Conservation (phyloP, 176 grass and related monocot species). For the bread wheat (Triticum aestivum) region DNA sequence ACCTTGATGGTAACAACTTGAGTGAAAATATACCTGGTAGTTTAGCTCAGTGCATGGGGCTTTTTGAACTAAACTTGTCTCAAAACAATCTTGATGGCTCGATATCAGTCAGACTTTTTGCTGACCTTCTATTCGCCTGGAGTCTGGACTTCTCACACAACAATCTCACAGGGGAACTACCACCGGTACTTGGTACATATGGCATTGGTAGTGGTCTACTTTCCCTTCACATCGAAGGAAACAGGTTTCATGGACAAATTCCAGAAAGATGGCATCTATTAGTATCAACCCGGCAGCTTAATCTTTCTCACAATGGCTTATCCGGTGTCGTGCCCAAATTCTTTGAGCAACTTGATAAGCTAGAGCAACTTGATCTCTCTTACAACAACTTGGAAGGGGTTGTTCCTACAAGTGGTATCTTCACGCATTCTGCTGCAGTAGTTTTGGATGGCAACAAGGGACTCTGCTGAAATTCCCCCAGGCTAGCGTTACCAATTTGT, state of each 20-base stretch:
- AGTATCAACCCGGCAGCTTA: neutral
- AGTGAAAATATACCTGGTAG: slow-evolving; percentile 36
- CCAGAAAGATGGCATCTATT: neutral
- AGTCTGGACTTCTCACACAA: slow-evolving; percentile 4
- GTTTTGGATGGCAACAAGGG: neutral
- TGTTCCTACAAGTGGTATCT: neutral
- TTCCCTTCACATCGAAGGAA: slow-evolving; percentile 14
- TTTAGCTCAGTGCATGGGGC: slow-evolving; percentile 27
- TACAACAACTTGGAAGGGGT: slow-evolving; percentile 11
- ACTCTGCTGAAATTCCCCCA: neutral
- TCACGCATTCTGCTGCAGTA: neutral
- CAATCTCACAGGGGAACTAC: neutral
- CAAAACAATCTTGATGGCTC: neutral
- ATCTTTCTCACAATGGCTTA: slow-evolving; percentile 13
- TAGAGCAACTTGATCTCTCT: slow-evolving; percentile 16
- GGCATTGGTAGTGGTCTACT: neutral
- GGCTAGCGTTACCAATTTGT: neutral
- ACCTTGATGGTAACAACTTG: slow-evolving; percentile 37
- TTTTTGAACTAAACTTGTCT: slow-evolving; percentile 43
- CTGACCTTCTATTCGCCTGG: neutral
- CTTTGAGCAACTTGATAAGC: neutral
- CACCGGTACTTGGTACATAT: neutral
- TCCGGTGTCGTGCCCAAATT: neutral
- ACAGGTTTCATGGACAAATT: neutral
- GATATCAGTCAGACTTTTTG: neutral